phyloP scores from a whole-genome alignment of 2,329 filamentous ascomycete species.

The Talaromyces funiculosus region DNA sequence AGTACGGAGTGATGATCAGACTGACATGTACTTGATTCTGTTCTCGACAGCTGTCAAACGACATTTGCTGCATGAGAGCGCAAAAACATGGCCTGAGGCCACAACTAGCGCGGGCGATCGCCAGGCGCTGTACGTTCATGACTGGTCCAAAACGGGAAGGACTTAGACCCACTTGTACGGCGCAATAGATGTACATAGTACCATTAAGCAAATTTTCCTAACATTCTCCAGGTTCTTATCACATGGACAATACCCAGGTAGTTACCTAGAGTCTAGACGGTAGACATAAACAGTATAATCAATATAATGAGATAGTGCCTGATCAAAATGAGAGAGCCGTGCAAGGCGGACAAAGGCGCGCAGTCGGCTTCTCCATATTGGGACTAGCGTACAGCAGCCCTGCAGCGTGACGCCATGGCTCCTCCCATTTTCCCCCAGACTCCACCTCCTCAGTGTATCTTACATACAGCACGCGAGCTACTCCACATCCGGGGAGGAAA shows the following conservation, averaged over 20 bases:
- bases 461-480: constrained; percentile 10
- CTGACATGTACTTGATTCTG: no score
- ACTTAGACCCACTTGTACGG: neutral
- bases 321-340: neutral
- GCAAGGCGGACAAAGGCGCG: neutral
- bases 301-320: neutral
- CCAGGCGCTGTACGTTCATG: neutral
- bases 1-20: neutral
- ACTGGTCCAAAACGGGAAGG: neutral
- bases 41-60: neutral
- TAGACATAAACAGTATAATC: no score
- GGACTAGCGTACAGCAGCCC: constrained; percentile 3
- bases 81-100: neutral
- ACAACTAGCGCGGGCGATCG: neutral
- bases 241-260: neutral
- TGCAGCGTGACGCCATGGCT: constrained; percentile 9
- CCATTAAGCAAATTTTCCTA: no score
- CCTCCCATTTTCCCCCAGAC: constrained; percentile 6
- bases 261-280: neutral
- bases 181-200: no score
- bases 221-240: neutral
- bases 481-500: constrained; percentile 11
- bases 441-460: neutral
- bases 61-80: neutral
- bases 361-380: constrained; percentile 9